phyloP scores from a whole-genome alignment of 2,329 filamentous ascomycete species.

The Diatrype stigma region DNA sequence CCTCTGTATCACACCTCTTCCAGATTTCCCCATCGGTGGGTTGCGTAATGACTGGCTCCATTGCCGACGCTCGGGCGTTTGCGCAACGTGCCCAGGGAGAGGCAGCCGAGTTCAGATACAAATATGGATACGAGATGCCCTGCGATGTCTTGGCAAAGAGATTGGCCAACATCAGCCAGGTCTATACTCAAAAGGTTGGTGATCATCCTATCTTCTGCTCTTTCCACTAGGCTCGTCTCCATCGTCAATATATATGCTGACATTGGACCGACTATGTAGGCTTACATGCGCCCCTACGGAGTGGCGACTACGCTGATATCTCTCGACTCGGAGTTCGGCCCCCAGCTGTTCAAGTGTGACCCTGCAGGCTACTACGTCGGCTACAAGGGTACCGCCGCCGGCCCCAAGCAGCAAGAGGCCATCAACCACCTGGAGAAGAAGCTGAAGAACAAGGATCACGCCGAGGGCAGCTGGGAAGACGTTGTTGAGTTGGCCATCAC shows the following conservation, averaged over 20 bases:
- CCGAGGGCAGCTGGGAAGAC: constrained; percentile 91
- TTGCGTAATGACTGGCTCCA: constrained; percentile 97
- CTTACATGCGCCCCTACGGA: constrained; percentile 96
- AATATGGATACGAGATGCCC: constrained; percentile 99
- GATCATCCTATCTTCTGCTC: constrained; percentile 3
- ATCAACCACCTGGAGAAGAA: constrained; percentile 99
- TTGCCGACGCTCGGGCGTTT: constrained; percentile 92
- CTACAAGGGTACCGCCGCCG: constrained; percentile 96
- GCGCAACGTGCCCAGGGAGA: constrained; percentile 91
- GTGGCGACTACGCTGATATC: constrained; percentile 95
- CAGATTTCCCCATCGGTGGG: constrained; percentile 93
- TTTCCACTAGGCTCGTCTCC: background rate
- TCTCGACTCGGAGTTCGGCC: constrained; percentile 85
- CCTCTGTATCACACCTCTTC: constrained; percentile 97
- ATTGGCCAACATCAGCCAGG: constrained; percentile 97
- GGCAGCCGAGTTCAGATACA: constrained; percentile 97
- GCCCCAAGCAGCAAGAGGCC: constrained; percentile 97
- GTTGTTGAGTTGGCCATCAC: constrained; percentile 96
- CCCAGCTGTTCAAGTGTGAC: constrained; percentile 97
- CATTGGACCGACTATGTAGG: constrained; percentile 46
- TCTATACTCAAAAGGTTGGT: constrained; percentile 90
- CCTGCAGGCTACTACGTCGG: constrained; percentile 97
- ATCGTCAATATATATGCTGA: constrained; percentile 12
- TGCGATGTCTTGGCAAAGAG: constrained; percentile 95
- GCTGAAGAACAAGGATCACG: constrained; percentile 96